Base-by-base conservation (phyloP, 2,329 filamentous ascomycete genomes). In the Dactylellina drechsleri region DNA sequence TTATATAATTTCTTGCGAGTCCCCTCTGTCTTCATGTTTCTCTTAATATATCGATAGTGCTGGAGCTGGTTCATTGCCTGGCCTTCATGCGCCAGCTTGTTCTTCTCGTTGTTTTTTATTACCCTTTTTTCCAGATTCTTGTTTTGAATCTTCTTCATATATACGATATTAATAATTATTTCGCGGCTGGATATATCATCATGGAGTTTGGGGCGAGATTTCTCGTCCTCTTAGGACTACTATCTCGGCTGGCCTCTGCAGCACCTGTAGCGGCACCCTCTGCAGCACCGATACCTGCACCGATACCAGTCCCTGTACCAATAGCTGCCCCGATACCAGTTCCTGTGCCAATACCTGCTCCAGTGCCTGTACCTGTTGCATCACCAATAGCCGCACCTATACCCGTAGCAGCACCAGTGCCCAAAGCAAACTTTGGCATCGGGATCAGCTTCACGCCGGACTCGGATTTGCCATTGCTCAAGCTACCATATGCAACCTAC, bases 401-500 rank as follows among this genome's bases (percentile, higher is more conserved):
- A 36, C 31, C 31, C 10, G 31, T 36, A 36, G 31, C 31, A 36
- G 31, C 5, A 36, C 31, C 31, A 36, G 58, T 23, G 36, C 66
- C 66, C 43, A 53, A 47, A 36, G 43, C 71, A 26, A 41, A 50
- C n/a, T 62, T 75, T 20, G 59, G 64, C 4, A 68, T 79, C 31
- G 78, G 78, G 20, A 73, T 79, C 40, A 31, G 64, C 20, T 78
- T 78, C 50, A 75, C 66, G 10, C 49, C 76, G 4, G 77, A 66
- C 28, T 77, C 56, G 4, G 53, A 77, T 59, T 58, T 82, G n/a
- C 81, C 81, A 10, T 78, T 77, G 16, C 57, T 82, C 60, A 81
- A 77, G 2, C 52, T 82, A 10, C 81, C 81, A 4, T 82, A 82
- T 76, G 81, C 79, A 5, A 79, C 79, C 1, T 82, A 81, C 58